phyloP scores from a whole-genome alignment of 192 early-diverging fungal species.

The Gigaspora rosea region DNA sequence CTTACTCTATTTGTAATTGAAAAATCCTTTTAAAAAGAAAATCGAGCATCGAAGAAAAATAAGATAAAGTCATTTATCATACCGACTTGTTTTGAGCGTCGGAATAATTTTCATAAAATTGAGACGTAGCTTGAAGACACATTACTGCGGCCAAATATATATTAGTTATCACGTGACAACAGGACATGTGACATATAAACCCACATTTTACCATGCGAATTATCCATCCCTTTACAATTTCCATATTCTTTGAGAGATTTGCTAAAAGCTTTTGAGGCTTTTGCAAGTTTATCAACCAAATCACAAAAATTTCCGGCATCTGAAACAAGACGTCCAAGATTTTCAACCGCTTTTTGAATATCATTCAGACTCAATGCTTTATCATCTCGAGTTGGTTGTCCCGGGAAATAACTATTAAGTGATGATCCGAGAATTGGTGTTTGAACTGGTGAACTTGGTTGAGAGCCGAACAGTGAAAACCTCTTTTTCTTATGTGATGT shows the following conservation, averaged over 20 bases:
- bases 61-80: background rate
- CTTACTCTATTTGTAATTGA: slow-evolving; percentile 27
- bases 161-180: background rate
- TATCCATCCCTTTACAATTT: slow-evolving; percentile 44
- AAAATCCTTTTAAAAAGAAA: background rate
- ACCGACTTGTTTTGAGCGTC: slow-evolving; percentile 47
- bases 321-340: slow-evolving; percentile 39
- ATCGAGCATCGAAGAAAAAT: background rate
- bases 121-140: slow-evolving; percentile 42
- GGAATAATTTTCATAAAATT: slow-evolving; percentile 47
- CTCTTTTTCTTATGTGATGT: background rate
- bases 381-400: background rate
- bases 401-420: background rate
- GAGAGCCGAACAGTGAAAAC: slow-evolving; percentile 18
- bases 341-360: slow-evolving; percentile 40
- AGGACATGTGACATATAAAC: background rate
- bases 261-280: slow-evolving; percentile 42
- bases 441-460: background rate
- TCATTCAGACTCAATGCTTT: slow-evolving; percentile 15
- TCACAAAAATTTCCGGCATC: slow-evolving; percentile 40
- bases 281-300: slow-evolving; percentile 38
- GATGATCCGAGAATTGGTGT: background rate
- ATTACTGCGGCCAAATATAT: slow-evolving; percentile 30
- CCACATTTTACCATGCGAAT: slow-evolving; percentile 38
- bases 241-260: slow-evolving; percentile 45